Conservation (phyloP, 371 early-diverging fungal genomes). For the Rhizopus stolonifer region DNA sequence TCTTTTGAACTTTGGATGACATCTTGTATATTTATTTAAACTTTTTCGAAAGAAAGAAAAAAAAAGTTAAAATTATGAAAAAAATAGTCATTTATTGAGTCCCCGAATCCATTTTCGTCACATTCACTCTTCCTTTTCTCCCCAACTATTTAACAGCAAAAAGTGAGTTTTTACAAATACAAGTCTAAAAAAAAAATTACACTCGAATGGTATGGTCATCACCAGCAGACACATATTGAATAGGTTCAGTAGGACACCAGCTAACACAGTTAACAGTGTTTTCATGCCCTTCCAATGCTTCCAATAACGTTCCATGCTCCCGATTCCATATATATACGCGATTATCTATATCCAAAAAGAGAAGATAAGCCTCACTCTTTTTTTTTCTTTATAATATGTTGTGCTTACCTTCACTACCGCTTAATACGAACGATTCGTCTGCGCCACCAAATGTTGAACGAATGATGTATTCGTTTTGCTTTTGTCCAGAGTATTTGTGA, state of each 20-base stretch:
- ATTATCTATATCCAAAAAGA: constrained; percentile 58
- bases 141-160: constrained; percentile 17
- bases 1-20: constrained; percentile 88
- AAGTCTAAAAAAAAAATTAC: constrained; percentile 40
- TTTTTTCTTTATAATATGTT: too few species aligned
- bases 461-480: constrained; percentile 85
- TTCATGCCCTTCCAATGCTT: constrained; percentile 80
- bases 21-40: constrained; percentile 39
- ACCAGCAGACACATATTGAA: constrained; percentile 88
- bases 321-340: constrained; percentile 91
- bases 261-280: constrained; percentile 82
- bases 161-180: not conserved
- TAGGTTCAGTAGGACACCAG: constrained; percentile 72
- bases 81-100: constrained; percentile 11
- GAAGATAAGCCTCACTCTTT: too few species aligned
- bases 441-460: constrained; percentile 91
- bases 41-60: constrained; percentile 3
- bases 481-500: constrained; percentile 79
- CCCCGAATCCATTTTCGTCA: not conserved
- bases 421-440: constrained; percentile 78
- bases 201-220: constrained; percentile 93
- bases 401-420: constrained; percentile 87
- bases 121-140: not conserved
- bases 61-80: constrained; percentile 7
- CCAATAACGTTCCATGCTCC: constrained; percentile 72